phyloP scores from a whole-genome alignment of 305 asterid species.

The Fraxinus dipetala region DNA sequence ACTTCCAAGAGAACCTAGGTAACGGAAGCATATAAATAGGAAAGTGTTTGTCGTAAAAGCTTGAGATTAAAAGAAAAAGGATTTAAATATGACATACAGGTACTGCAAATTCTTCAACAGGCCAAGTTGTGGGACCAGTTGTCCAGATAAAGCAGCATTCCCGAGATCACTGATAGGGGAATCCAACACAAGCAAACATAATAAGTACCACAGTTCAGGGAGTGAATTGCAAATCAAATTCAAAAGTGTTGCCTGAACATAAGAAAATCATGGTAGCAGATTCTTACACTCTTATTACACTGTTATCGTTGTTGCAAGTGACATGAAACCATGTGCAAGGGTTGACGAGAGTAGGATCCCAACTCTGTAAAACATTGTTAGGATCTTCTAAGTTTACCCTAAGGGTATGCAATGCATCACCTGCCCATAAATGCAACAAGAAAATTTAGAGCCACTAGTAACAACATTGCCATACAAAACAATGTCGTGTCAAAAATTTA shows the following conservation, averaged over 20 bases:
- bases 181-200: conserved; percentile 13
- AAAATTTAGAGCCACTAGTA: conserved; percentile 17
- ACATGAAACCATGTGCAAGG: conserved; percentile 99
- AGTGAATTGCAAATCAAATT: neutral
- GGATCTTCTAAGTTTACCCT: conserved; percentile 80
- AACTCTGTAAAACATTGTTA: conserved; percentile 89
- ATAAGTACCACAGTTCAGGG: conserved; percentile 5
- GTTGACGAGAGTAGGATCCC: conserved; percentile 99
- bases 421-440: conserved; percentile 34
- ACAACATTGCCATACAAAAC: neutral
- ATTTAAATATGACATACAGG: conserved; percentile 52
- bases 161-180: conserved; percentile 75
- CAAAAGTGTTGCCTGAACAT: neutral
- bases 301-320: conserved; percentile 94
- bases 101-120: conserved; percentile 90
- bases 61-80: neutral
- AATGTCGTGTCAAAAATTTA: neutral
- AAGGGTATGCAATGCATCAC: conserved; percentile 87
- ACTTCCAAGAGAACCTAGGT: neutral
- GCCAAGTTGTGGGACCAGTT: conserved; percentile 85
- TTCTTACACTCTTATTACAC: conserved; percentile 93
- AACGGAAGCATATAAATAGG: neutral
- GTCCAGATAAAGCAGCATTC: conserved; percentile 92
- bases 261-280: conserved; percentile 4
- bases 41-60: neutral